Evolutionary conservation across 305 asterid genomes (phyloP).

Genomic region (Fraxinus sp.): DNA sequence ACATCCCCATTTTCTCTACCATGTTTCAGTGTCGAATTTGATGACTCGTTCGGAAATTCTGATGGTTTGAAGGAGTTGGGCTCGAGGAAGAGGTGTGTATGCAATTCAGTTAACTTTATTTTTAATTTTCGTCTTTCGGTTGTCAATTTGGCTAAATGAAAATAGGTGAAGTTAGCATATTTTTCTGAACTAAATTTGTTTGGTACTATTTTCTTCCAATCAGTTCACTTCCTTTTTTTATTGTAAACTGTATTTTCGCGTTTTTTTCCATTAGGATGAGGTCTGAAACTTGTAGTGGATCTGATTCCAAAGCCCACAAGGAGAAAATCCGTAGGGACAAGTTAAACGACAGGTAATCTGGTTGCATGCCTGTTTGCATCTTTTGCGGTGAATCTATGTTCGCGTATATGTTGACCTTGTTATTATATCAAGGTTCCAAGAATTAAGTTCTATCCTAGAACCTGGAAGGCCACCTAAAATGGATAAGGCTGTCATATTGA

Average conservation of each 20-base stretch:
- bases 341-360: slow-evolving; percentile 54
- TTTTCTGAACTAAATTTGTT: neutral
- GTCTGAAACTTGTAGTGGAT: slow-evolving; percentile 37
- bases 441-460: slow-evolving; percentile 50
- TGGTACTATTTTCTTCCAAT: neutral
- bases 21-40: slow-evolving; percentile 40
- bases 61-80: slow-evolving; percentile 35
- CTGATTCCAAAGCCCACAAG: slow-evolving; percentile 55
- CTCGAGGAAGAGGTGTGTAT: slow-evolving; percentile 50
- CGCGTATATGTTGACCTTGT: slow-evolving; percentile 6
- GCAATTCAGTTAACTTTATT: neutral
- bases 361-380: neutral
- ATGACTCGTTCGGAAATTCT: slow-evolving; percentile 35
- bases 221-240: neutral
- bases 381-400: neutral
- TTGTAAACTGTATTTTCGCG: neutral
- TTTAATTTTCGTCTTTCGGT: neutral
- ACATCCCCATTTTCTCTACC: slow-evolving; percentile 9
- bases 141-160: neutral
- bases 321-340: slow-evolving; percentile 61
- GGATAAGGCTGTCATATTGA: slow-evolving; percentile 46
- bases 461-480: slow-evolving; percentile 58
- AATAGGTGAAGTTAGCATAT: neutral
- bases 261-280: slow-evolving; percentile 30
- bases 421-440: slow-evolving; percentile 48